Evolutionary conservation across 1,284 basidiomycete genomes (phyloP), one percentile per base, ranked within the genome.

Genomic region (Sanghuangporus sanghuang): DNA sequence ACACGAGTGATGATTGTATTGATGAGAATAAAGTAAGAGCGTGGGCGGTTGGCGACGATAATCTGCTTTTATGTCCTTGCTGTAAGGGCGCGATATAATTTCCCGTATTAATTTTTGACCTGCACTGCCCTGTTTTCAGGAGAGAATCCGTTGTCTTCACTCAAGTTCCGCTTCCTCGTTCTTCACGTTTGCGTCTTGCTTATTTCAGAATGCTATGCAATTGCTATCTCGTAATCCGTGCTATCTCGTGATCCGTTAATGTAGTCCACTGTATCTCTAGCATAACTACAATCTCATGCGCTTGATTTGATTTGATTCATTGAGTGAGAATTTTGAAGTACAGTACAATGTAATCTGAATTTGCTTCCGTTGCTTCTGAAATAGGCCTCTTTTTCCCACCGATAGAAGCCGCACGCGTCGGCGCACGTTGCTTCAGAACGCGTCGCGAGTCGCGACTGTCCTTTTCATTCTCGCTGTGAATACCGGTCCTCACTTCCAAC

Each of bases 61-160:
- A 42, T 27, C 27, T 52, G 16, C 39, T 57, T 46, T 46, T 63
- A 27, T 63, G 61, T 58, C 61, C 61, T 5, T 36, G 27, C 16
- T 63, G 61, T 40, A 36, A 58, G 39, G 57, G 55, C 8, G 38
- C 55, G 27, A 58, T 63, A 18, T 63, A 38, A 38, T 14, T 27
- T 9, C 27, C 2, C 11, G 8, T 18, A 4, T n/a, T 46, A 46
- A n/a, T 46, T 16, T 5, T 16, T 46, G 9, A n/a, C 14, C 16
- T 12, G n/a, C 40, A n/a, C 4, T 42, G n/a, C 57, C 44, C 40
- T 36, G 32, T 38, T 39, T 56, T 23, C 5, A 32, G 27, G 2
- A 32, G 27, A 32, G 27, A 32, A 4, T 32, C 27, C 5, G 27
- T 32, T 32, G 27, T 3, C 27, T 32, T 32, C 27, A 32, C 4